phyloP scores from a whole-genome alignment of 2,329 filamentous ascomycete genomes.

The Ophiostoma perfectum region DNA sequence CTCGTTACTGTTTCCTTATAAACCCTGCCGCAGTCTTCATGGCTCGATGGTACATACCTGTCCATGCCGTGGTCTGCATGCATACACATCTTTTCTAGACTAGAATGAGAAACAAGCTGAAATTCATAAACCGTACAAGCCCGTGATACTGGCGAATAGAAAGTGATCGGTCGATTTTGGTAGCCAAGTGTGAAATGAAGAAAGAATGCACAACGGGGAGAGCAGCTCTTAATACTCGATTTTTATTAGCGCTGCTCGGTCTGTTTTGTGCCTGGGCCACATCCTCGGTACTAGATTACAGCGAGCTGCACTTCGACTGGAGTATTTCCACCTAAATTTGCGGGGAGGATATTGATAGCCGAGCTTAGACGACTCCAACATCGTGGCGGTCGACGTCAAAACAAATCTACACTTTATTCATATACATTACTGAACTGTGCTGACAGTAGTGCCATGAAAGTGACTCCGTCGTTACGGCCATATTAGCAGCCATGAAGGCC shows the following conservation, averaged over 20 bases:
- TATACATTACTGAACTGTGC: background rate
- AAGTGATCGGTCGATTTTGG: too few species aligned
- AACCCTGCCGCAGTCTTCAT: background rate
- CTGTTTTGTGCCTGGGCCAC: background rate
- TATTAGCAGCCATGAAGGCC: background rate
- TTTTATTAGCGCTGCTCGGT: background rate
- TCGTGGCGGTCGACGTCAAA: too few species aligned
- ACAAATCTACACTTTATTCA: too few species aligned
- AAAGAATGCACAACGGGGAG: too few species aligned
- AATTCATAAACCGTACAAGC: background rate
- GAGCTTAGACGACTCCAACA: background rate
- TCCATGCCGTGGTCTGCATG: background rate
- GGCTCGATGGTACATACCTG: background rate
- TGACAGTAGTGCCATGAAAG: background rate
- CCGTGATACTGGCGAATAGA: too few species aligned
- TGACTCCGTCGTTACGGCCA: too few species aligned
- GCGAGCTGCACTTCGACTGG: background rate
- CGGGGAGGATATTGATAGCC: conserved; percentile 17
- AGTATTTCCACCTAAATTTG: conserved; percentile 12
- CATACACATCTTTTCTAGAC: background rate
- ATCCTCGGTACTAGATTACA: conserved; percentile 12
- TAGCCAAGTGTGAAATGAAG: background rate
- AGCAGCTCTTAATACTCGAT: too few species aligned
- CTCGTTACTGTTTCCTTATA: background rate
- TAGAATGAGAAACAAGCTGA: background rate